Base-by-base conservation (phyloP, 495 filamentous ascomycete genomes). In the Sabuloglossum arenarium region DNA sequence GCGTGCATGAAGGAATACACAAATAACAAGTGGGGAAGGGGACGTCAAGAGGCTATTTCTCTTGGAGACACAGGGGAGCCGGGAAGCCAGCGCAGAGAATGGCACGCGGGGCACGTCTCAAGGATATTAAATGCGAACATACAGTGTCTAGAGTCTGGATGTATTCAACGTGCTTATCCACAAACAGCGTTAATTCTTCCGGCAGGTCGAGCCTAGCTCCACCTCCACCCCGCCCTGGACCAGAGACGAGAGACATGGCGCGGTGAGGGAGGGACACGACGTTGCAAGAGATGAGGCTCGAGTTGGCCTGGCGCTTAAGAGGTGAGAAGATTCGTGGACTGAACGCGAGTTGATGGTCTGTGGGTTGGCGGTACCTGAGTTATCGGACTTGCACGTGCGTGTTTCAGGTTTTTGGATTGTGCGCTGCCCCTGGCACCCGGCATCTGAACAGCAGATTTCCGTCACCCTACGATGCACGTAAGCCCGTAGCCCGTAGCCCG, bases 71-170 rank as follows among this genome's bases (percentile, higher is more conserved):
- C n/a, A 43, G 5, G 39, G 39, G 12, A 23, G 19, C 16, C 2
- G 21, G 19, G n/a, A 21, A 23, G 16, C 39, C 39, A n/a, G n/a
- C 9, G n/a, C 19, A 37, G 39, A 23, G 39, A 43, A 21, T 3
- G 10, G 21, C 16, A 21, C 16, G 21, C 6, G 16, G 21, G 11
- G 34, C 11, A 56, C 39, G 29, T 39, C 16, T 53, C 49, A 6
- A 1, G 29, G 49, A 12, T 19, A 56, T 25, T 9, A 59, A 31
- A 61, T 58, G 60, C 58, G 58, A 55, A 74, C 76, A 68, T 69
- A 86, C 84, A 53, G 80, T 88, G 67, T 98, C 88, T 59, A 98
- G 74, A 61, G 82, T 87, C 68, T 94, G 83, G 59, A 98, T 94
- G 65, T 97, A 98, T 61, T 81, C 74, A 61, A 97, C 86, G 69